Evolutionary conservation across 2,329 filamentous ascomycete species (phyloP).

Genomic region (Metarhizium album): DNA sequence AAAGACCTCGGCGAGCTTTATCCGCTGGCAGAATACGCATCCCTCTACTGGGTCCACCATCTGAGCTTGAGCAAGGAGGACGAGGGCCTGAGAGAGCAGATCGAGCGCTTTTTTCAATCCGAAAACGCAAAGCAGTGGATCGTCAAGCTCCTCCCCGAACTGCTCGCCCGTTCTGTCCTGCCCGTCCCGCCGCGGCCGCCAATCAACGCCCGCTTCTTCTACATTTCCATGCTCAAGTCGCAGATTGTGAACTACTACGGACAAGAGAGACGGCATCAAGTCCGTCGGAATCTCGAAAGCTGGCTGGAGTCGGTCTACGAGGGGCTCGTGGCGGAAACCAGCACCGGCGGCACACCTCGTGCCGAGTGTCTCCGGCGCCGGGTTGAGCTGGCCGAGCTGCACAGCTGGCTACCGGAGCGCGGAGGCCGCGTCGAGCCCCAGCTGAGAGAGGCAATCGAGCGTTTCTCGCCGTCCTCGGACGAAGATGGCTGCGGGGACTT

Average conservation of each 20-base stretch:
- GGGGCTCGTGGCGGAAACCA: not conserved
- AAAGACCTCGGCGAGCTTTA: not conserved
- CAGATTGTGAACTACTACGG: not conserved
- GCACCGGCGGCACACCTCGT: no score
- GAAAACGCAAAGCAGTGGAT: not conserved
- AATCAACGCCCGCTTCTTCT: not conserved
- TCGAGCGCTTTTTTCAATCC: not conserved
- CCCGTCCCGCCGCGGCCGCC: not conserved
- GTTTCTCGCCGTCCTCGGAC: not conserved
- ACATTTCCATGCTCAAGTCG: not conserved
- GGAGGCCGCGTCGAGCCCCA: not conserved
- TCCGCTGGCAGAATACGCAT: not conserved
- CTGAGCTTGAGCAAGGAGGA: not conserved
- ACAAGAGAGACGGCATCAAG: not conserved
- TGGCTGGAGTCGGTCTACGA: not conserved
- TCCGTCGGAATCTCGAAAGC: not conserved
- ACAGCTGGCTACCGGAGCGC: not conserved
- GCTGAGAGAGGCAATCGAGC: not conserved
- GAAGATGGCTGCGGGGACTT: not conserved
- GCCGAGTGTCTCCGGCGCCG: not conserved
- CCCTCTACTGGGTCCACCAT: not conserved
- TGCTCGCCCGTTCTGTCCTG: not conserved
- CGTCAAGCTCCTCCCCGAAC: not conserved
- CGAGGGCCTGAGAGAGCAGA: not conserved
- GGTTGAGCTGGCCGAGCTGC: not conserved